These are phyloP conservation scores for Globisporangium heterothallicum DNA, from an alignment of 352 stramenopile genomes.

Conservation along the genomic window DNA sequence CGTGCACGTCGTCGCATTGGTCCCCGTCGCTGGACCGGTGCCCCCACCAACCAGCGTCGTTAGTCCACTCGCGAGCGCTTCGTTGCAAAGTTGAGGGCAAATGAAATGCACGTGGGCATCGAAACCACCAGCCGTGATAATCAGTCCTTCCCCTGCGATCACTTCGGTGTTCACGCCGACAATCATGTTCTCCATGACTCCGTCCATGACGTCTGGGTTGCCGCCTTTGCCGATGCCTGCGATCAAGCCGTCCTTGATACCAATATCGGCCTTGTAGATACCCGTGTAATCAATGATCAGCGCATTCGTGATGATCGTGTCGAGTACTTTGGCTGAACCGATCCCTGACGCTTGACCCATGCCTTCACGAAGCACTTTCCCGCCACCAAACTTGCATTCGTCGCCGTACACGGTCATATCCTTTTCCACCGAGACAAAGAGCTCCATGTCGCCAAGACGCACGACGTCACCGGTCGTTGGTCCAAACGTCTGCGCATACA, in stretches of 20 bases:
- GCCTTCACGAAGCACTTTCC: conserved; percentile 87
- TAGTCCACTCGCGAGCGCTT: conserved; percentile 90
- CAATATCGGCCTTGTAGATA: conserved; percentile 95
- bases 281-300: conserved; percentile 94
- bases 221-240: conserved; percentile 95
- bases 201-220: conserved; percentile 96
- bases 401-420: conserved; percentile 83
- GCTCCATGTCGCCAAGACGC: conserved; percentile 90
- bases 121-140: conserved; percentile 94
- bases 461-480: conserved; percentile 93
- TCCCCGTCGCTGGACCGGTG: conserved; percentile 90
- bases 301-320: conserved; percentile 97
- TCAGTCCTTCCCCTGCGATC: conserved; percentile 95
- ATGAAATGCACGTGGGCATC: conserved; percentile 98
- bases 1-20: conserved; percentile 97
- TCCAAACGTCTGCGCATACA: conserved; percentile 91
- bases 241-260: conserved; percentile 92
- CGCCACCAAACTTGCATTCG: conserved; percentile 94
- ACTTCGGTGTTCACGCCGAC: conserved; percentile 92
- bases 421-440: conserved; percentile 89
- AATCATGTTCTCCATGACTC: conserved; percentile 83
- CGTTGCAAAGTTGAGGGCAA: conserved; percentile 91
- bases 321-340: conserved; percentile 57
- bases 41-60: conserved; percentile 91
- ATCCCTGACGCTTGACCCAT: conserved; percentile 68